Base-by-base conservation (phyloP, 1,139 yeast species). In the Nakaseomyces glabratus region DNA sequence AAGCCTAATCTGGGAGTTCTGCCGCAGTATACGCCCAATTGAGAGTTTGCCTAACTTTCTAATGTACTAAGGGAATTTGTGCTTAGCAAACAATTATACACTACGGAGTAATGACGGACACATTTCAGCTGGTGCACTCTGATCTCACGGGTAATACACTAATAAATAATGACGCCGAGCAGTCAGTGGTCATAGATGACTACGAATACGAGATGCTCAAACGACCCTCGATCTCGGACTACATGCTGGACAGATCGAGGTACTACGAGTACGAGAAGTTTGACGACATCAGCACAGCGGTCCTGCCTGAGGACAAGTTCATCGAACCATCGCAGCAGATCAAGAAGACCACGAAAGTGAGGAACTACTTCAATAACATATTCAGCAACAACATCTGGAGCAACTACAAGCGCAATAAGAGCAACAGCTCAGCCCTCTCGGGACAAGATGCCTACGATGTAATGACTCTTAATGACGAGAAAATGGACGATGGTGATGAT, bases 111-210 rank as follows among this genome's bases (percentile, higher is more conserved):
- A n/a, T n/a, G n/a, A n/a, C n/a, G n/a, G n/a, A n/a, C n/a, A n/a
- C n/a, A 13, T 18, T 26, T 18, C 30, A 26, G 13, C 13, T 26
- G 18, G 30, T 26, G 8, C 30, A 26, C 18, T 26, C 30, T 20
- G 45, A 43, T 28, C 33, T 43, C 13, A 43, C 46, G 3, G 46
- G 46, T 17, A 43, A 40, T 15, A 43, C 46, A 4, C 22, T 43
- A 9, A 33, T 28, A 28, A 24, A 25, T 15, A 20, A 34, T 11
- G 20, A 14, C 4, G 16, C 16, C 4, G 23, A n/a, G n/a, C 11
- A 24, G 8, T 6, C 9, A 9, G 30, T 11, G 21, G 21, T 19
- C 21, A 9, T 11, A 19, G 19, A 24, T 11, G 19, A 10, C 17
- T 22, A 24, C 14, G 19, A 32, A 11, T 24, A 20, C 24, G 23